Evolutionary conservation across 2,329 filamentous ascomycete genomes (phyloP).

Genomic region (Lachnellula suecica): DNA sequence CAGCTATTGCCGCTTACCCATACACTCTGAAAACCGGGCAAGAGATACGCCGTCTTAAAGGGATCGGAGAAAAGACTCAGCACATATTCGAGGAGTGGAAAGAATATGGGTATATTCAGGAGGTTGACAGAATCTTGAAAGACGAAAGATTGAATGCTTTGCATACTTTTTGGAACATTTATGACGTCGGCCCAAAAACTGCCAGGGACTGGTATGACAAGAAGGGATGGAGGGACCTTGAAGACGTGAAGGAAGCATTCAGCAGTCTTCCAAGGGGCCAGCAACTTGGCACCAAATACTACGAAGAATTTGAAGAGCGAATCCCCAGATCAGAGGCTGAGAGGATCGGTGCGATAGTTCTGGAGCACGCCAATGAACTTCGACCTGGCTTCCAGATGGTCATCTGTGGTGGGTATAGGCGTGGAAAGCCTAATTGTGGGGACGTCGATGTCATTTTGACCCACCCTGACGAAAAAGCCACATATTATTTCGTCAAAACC

Average conservation of each 20-base stretch:
- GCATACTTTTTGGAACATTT: constrained; percentile 76
- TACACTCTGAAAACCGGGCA: constrained; percentile 30
- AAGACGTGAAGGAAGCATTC: constrained; percentile 79
- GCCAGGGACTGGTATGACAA: constrained; percentile 75
- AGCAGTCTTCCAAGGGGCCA: constrained; percentile 78
- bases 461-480: constrained; percentile 70
- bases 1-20: constrained; percentile 80
- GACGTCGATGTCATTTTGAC: constrained; percentile 87
- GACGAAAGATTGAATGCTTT: constrained; percentile 66
- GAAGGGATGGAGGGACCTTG: constrained; percentile 77
- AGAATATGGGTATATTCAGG: constrained; percentile 56
- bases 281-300: constrained; percentile 92
- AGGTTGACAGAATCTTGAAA: constrained; percentile 61
- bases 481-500: constrained; percentile 67
- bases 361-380: constrained; percentile 64
- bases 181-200: constrained; percentile 84
- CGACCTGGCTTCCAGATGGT: constrained; percentile 56
- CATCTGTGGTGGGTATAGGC: constrained; percentile 66
- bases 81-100: constrained; percentile 76
- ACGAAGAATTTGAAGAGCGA: constrained; percentile 74
- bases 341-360: constrained; percentile 61
- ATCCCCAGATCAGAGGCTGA: constrained; percentile 76
- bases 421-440: constrained; percentile 64
- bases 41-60: constrained; percentile 60
- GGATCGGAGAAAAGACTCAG: constrained; percentile 79